A percentile compares a stretch with the other conserved stretches of the same genome.
Conservation (phyloP, 2,329 filamentous ascomycete genomes). For the Chaetomium sp. region DNA sequence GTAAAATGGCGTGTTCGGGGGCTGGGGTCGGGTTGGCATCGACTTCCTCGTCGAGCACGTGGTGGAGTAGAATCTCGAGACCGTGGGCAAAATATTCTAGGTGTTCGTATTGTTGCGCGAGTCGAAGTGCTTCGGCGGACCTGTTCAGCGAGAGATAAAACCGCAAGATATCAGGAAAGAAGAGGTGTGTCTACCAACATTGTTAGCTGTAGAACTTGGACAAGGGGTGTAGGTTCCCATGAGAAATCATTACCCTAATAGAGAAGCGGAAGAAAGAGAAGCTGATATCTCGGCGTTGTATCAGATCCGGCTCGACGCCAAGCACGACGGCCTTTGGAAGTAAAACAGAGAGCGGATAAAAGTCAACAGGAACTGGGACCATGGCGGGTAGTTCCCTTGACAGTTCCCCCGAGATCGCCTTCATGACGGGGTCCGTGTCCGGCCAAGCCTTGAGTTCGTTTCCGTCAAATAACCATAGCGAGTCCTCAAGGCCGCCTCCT, state of each 20-base stretch:
- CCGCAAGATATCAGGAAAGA: conserved; percentile 80
- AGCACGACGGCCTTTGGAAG: conserved; percentile 86
- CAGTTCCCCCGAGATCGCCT: conserved; percentile 59
- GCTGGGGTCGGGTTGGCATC: conserved; percentile 55
- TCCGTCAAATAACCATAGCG: conserved; percentile 92
- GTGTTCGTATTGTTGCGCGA: conserved; percentile 79
- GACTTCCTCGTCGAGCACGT: conserved; percentile 90
- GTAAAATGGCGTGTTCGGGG: conserved; percentile 58
- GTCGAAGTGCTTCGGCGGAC: conserved; percentile 69
- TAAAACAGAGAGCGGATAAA: conserved; percentile 84
- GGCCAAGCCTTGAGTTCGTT: conserved; percentile 81
- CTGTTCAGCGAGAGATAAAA: conserved; percentile 71
- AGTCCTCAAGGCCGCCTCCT: conserved; percentile 62
- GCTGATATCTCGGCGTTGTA: conserved; percentile 85
- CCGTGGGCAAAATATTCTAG: conserved; percentile 91
- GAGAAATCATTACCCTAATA: conserved; percentile 60
- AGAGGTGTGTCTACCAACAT: conserved; percentile 69
- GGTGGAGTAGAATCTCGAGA: conserved; percentile 84
- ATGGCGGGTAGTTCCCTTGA: conserved; percentile 65
- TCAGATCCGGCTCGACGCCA: conserved; percentile 84
- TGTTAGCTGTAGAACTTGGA: background rate
- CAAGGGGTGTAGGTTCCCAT: background rate
- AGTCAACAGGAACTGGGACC: conserved; percentile 79
- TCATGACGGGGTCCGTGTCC: conserved; percentile 76
- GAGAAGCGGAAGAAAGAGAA: conserved; percentile 87